Percentiles rank a stretch among this genome's conserved stretches.
These are phyloP conservation scores for Beauveria caledonica DNA, from an alignment of 2,329 filamentous ascomycete genomes.

Conservation along the genomic window DNA sequence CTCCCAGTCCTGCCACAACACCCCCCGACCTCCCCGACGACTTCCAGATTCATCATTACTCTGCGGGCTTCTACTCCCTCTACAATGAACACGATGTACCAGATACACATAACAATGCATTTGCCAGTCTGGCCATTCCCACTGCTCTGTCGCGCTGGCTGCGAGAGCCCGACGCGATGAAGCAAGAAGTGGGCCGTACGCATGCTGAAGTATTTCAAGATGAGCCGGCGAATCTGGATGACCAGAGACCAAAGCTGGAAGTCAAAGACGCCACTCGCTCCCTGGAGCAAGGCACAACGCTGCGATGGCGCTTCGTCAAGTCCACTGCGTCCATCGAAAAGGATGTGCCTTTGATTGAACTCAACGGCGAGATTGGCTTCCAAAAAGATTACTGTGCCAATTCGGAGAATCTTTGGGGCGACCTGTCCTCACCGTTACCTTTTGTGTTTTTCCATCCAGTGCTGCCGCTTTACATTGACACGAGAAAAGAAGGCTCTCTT, in stretches of 20 bases:
- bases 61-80: constrained; percentile 64
- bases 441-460: constrained; percentile 84
- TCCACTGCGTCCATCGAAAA: constrained; percentile 45
- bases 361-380: constrained; percentile 70
- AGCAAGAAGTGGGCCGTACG: constrained; percentile 57
- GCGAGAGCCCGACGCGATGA: constrained; percentile 61
- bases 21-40: constrained; percentile 58
- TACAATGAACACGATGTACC: constrained; percentile 56
- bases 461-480: constrained; percentile 88
- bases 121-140: constrained; percentile 66
- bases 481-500: constrained; percentile 74
- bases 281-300: constrained; percentile 26
- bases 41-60: constrained; percentile 60
- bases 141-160: constrained; percentile 73
- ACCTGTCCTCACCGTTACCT: constrained; percentile 55
- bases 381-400: constrained; percentile 65
- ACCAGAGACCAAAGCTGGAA: constrained; percentile 34
- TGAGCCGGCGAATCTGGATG: constrained; percentile 35
- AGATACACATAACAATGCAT: constrained; percentile 64
- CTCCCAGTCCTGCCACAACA: constrained; percentile 69
- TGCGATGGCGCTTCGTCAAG: constrained; percentile 63
- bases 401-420: constrained; percentile 58
- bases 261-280: constrained; percentile 40
- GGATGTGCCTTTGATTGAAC: constrained; percentile 54
- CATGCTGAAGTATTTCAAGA: constrained; percentile 60